Conservation (phyloP, 2,329 filamentous ascomycete species). For the Fusarium decemcellulare region DNA sequence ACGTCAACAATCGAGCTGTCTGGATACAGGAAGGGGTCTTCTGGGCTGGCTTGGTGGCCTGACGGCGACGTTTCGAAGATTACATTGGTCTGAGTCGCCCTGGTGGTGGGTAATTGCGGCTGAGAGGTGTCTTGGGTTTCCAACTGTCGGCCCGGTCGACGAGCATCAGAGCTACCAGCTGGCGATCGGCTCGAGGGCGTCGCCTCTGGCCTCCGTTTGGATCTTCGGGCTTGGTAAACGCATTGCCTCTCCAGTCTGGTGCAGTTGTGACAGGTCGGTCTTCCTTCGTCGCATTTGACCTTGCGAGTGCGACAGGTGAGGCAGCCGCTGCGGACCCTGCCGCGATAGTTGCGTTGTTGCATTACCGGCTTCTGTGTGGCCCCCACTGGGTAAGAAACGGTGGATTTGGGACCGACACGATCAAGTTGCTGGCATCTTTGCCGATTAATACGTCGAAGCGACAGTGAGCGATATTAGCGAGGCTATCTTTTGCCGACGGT, state of each 20-base stretch:
- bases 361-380: not conserved
- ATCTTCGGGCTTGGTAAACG: not conserved
- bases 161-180: not conserved
- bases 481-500: not conserved
- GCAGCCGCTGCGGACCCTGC: conserved; percentile 41
- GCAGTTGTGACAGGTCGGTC: conserved; percentile 32
- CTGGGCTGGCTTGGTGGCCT: too few relatives aligned
- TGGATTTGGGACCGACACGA: not conserved
- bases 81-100: too few relatives aligned
- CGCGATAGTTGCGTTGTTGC: conserved; percentile 37
- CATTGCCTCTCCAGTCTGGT: not conserved
- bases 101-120: too few relatives aligned
- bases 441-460: not conserved
- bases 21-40: too few relatives aligned
- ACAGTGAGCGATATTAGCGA: not conserved
- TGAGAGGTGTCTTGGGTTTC: too few relatives aligned
- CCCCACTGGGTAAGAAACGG: too few relatives aligned
- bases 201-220: not conserved
- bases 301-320: conserved; percentile 41
- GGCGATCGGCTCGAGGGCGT: not conserved
- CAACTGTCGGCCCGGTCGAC: too few relatives aligned
- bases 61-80: too few relatives aligned
- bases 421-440: too few relatives aligned
- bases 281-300: conserved; percentile 37
- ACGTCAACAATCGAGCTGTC: not conserved